A percentile compares a stretch with the other conserved stretches of the same genome.
Evolutionary conservation across 2,329 filamentous ascomycete genomes (phyloP).

Genomic region (Aaosphaeria pasadenensis): DNA sequence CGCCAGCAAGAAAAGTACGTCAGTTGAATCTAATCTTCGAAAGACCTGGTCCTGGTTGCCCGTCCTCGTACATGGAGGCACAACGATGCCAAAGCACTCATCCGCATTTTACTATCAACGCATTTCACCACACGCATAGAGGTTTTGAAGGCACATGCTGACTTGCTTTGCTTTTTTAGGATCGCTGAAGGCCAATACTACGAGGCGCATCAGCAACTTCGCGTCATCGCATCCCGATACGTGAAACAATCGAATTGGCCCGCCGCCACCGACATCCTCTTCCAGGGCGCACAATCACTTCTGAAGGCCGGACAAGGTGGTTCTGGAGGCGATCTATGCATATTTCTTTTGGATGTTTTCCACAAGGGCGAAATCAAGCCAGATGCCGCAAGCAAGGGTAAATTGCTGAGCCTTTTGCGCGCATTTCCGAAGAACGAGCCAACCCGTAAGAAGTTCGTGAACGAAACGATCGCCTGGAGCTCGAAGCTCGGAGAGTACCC

Average conservation of each 20-base stretch:
- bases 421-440: conserved; percentile 82
- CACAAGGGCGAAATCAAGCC: conserved; percentile 78
- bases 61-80: too few relatives aligned
- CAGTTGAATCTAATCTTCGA: not conserved
- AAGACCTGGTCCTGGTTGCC: not conserved
- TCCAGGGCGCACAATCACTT: conserved; percentile 77
- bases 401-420: conserved; percentile 73
- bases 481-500: conserved; percentile 81
- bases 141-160: not conserved
- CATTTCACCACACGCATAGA: not conserved
- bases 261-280: conserved; percentile 83
- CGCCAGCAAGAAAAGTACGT: conserved; percentile 74
- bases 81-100: too few relatives aligned
- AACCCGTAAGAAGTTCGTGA: conserved; percentile 87
- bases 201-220: conserved; percentile 97
- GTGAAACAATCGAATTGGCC: conserved; percentile 82
- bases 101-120: too few relatives aligned
- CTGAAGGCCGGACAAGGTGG: conserved; percentile 91
- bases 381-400: conserved; percentile 69
- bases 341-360: conserved; percentile 88
- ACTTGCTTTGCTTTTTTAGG: conserved; percentile 44
- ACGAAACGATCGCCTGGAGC: conserved; percentile 87
- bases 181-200: conserved; percentile 92
- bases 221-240: conserved; percentile 91
- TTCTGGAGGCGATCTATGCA: conserved; percentile 83